These are phyloP conservation scores for Elsinoe batatas DNA, from an alignment of 2,329 filamentous ascomycete species.

Conservation along the genomic window DNA sequence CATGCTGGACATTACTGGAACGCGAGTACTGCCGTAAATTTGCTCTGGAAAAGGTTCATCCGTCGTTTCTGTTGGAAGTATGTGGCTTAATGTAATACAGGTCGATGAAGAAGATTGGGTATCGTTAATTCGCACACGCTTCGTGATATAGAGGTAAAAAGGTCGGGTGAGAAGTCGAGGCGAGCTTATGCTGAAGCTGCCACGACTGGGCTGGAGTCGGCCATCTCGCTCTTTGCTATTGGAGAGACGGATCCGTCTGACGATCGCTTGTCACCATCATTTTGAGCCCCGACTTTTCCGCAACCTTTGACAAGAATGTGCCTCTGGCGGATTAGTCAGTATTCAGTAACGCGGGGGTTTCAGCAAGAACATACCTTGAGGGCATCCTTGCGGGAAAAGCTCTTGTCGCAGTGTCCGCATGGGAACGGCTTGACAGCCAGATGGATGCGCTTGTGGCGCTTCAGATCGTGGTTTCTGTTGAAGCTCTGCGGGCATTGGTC, in stretches of 20 bases:
- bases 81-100: slow-evolving; percentile 13
- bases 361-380: slow-evolving; percentile 68
- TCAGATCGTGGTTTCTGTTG: slow-evolving; percentile 91
- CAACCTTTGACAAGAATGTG: slow-evolving; percentile 60
- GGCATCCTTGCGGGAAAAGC: slow-evolving; percentile 92
- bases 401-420: slow-evolving; percentile 86
- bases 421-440: slow-evolving; percentile 92
- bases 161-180: slow-evolving; percentile 2
- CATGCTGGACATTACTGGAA: slow-evolving; percentile 4
- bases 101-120: slow-evolving; percentile 15
- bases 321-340: slow-evolving; percentile 38
- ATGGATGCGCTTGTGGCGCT: slow-evolving; percentile 92
- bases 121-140: slow-evolving; percentile 15
- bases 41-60: neutral
- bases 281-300: slow-evolving; percentile 40
- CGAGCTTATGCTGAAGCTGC: slow-evolving; percentile 19
- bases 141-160: slow-evolving; percentile 4
- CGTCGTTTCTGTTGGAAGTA: neutral
- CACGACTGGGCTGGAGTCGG: slow-evolving; percentile 24
- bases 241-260: slow-evolving; percentile 28
- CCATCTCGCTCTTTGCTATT: slow-evolving; percentile 24
- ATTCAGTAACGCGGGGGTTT: slow-evolving; percentile 23
- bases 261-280: slow-evolving; percentile 26
- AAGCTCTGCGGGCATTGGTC: slow-evolving; percentile 88
- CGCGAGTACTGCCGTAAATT: slow-evolving; percentile 2